Evolutionary conservation across 169 alveolate species (phyloP).

Genomic region (Eimeria necatrix): DNA sequence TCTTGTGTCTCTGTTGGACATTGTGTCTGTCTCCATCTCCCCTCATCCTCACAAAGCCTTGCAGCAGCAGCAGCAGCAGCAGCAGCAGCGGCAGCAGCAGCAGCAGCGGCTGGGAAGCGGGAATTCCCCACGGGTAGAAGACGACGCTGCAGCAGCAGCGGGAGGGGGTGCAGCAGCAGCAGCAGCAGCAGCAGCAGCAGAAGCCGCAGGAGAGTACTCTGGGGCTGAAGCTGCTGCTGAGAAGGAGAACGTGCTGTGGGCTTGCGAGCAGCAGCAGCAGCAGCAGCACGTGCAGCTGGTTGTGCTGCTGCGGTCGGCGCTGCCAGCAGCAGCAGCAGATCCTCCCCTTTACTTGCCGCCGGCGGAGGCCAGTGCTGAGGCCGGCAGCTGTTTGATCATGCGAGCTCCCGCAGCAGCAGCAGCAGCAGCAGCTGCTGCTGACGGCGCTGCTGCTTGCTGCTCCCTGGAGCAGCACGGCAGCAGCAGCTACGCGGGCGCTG

Average conservation of each 20-base stretch:
- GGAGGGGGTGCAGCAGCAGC: not conserved
- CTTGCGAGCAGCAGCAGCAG: not conserved
- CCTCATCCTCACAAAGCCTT: not conserved
- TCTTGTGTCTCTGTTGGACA: conserved; percentile 2
- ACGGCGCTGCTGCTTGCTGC: not conserved
- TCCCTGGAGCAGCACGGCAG: not conserved
- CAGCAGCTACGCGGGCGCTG: not conserved
- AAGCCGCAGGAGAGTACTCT: not conserved
- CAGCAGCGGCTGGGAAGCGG: not conserved
- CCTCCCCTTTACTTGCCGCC: not conserved
- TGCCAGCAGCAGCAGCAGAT: conserved; percentile 39
- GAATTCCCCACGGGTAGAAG: not conserved
- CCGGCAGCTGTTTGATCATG: conserved; percentile 24
- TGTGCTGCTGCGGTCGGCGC: not conserved
- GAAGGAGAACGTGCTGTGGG: conserved; percentile 5
- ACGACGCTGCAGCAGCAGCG: conserved; percentile 20
- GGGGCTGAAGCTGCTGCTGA: conserved; percentile 26
- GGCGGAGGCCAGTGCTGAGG: not conserved
- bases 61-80: not conserved
- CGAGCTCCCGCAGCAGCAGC: not conserved
- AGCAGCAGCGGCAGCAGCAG: conserved; percentile 21
- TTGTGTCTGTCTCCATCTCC: conserved; percentile 22
- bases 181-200: conserved; percentile 10
- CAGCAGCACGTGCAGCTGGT: not conserved
- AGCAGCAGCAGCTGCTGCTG: conserved; percentile 23